Conservation (phyloP, 148 eudicot species). For the Linanthus parryae region DNA sequence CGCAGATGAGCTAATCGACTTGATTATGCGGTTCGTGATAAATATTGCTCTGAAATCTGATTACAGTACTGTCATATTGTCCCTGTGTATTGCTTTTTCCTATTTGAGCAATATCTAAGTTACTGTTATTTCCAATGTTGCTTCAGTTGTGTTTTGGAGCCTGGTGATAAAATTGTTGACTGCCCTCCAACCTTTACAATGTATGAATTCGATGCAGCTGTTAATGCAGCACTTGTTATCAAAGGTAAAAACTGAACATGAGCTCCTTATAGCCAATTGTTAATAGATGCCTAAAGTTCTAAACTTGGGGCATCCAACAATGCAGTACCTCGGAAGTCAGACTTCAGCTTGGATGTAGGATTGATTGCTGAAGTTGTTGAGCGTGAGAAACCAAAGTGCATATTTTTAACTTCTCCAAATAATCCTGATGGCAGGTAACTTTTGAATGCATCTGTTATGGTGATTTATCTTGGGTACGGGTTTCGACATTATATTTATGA, state of each 20-base stretch:
- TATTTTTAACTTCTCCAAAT: slow-evolving; percentile 93
- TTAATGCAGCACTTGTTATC: slow-evolving; percentile 73
- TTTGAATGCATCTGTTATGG: neutral
- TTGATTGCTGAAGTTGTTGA: slow-evolving; percentile 53
- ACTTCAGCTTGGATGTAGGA: slow-evolving; percentile 85
- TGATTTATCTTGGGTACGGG: neutral
- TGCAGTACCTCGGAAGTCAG: slow-evolving; percentile 75
- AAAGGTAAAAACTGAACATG: too few species aligned
- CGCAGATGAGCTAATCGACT: slow-evolving; percentile 94
- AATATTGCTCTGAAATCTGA: neutral
- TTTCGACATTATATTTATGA: neutral
- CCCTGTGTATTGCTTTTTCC: too few species aligned
- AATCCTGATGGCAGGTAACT: slow-evolving; percentile 98
- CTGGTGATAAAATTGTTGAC: slow-evolving; percentile 93
- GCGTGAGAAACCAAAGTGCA: slow-evolving; percentile 85
- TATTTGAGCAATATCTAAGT: too few species aligned
- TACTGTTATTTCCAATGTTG: slow-evolving; percentile 19
- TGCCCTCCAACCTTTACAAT: slow-evolving; percentile 98
- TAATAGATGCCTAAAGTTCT: too few species aligned
- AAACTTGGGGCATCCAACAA: too few species aligned
- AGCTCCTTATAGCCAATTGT: too few species aligned
- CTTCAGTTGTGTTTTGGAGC: slow-evolving; percentile 91
- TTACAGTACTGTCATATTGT: too few species aligned
- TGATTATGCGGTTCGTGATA: slow-evolving; percentile 92
- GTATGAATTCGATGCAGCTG: slow-evolving; percentile 98